A percentile compares a stretch with the other conserved stretches of the same genome.
Evolutionary conservation across 1,139 yeast genomes (phyloP).

Genomic region (Pichia sp.): DNA sequence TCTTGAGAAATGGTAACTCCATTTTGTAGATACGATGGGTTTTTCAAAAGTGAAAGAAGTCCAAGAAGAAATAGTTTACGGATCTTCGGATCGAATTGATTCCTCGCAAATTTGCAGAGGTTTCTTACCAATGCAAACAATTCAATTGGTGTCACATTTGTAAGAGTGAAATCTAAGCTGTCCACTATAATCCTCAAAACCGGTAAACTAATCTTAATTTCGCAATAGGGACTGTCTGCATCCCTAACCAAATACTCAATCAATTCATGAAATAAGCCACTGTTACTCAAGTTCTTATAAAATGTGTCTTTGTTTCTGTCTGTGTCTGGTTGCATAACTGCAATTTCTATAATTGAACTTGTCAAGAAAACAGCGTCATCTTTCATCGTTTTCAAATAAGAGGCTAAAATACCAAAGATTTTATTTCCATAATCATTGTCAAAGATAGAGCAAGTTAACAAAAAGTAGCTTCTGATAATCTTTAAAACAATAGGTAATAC

Average conservation of each 20-base stretch:
- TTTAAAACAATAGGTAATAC: constrained; percentile 61
- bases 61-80: constrained; percentile 25
- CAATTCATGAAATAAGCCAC: constrained; percentile 43
- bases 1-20: background rate
- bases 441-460: constrained; percentile 50
- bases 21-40: constrained; percentile 3
- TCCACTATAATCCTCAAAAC: constrained; percentile 32
- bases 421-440: constrained; percentile 30
- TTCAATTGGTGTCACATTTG: background rate
- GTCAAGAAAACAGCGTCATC: constrained; percentile 61
- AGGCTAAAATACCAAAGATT: constrained; percentile 47
- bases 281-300: constrained; percentile 34
- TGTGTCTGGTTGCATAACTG: constrained; percentile 31
- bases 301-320: constrained; percentile 25
- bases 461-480: constrained; percentile 63
- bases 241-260: constrained; percentile 42
- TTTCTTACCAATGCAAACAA: constrained; percentile 16
- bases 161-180: constrained; percentile 10
- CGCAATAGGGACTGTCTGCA: constrained; percentile 41
- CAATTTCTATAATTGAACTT: constrained; percentile 52
- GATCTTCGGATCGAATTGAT: constrained; percentile 25
- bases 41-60: constrained; percentile 22
- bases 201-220: constrained; percentile 47
- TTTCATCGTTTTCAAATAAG: constrained; percentile 54
- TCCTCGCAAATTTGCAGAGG: constrained; percentile 15